Conservation (phyloP, 768 basidiomycete species). For the Pleurotus tuber-regium region DNA sequence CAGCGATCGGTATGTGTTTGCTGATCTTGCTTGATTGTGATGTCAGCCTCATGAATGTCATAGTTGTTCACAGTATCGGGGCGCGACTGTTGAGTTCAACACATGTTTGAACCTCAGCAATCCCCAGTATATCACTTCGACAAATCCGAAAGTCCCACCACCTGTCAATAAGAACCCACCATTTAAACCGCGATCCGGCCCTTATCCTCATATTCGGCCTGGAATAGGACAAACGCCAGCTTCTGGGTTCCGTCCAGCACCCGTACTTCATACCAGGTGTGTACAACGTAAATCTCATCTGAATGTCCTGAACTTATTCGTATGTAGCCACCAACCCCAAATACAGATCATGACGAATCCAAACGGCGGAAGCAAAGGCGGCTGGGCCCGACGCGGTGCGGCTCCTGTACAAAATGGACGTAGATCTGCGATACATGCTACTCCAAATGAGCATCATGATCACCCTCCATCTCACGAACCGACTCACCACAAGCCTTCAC, state of each 20-base stretch:
- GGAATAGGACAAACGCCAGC: constrained; percentile 50
- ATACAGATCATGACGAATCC: neutral
- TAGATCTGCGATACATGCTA: neutral
- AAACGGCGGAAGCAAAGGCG: neutral
- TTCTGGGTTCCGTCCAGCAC: constrained; percentile 65
- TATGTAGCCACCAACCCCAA: neutral
- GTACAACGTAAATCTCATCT: neutral
- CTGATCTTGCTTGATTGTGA: neutral
- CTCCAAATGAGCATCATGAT: neutral
- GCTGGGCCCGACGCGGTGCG: neutral
- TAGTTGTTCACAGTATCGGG: constrained; percentile 91
- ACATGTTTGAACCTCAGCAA: constrained; percentile 86
- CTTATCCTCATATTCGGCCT: constrained; percentile 59
- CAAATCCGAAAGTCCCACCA: constrained; percentile 55
- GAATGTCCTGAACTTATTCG: neutral
- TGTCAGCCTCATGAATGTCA: neutral
- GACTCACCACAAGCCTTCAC: neutral
- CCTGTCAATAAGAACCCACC: constrained; percentile 44
- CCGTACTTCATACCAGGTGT: constrained; percentile 11
- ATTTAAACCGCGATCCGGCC: constrained; percentile 69
- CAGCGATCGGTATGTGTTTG: constrained; percentile 61
- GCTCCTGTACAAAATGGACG: neutral
- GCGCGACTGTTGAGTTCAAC: constrained; percentile 83
- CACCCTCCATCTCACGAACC: neutral
- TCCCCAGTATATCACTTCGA: constrained; percentile 82